Evolutionary conservation across 495 filamentous ascomycete genomes (phyloP).

Genomic region (Bryoglossum gracile): DNA sequence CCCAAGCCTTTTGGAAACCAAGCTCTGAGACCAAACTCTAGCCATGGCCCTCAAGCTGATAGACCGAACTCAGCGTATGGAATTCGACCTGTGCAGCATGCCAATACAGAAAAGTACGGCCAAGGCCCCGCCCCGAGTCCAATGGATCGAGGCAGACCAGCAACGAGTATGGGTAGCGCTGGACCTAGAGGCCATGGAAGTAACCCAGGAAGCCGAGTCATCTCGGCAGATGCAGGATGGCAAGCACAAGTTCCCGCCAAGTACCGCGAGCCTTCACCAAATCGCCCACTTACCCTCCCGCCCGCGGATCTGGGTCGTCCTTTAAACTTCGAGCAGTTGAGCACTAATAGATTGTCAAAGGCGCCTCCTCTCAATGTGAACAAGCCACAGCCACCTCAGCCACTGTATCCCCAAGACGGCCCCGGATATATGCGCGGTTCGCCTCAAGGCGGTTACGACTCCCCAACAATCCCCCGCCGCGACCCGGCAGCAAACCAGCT

Average conservation of each 20-base stretch:
- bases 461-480: conserved; percentile 12
- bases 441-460: conserved; percentile 4
- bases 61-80: conserved; percentile 63
- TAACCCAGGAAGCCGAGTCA: conserved; percentile 18
- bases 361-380: conserved; percentile 15
- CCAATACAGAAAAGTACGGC: conserved; percentile 9
- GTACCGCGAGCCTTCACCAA: conserved; percentile 25
- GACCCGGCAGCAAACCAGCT: conserved; percentile 14
- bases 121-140: conserved; percentile 2
- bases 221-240: conserved; percentile 30
- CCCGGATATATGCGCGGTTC: too few relatives aligned
- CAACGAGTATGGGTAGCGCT: conserved; percentile 23
- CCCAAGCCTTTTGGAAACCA: conserved; percentile 28
- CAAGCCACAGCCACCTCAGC: conserved; percentile 17
- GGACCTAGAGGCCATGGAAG: conserved; percentile 11
- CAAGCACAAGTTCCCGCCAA: conserved; percentile 34
- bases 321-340: conserved; percentile 11
- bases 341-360: conserved; percentile 9
- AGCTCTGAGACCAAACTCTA: conserved; percentile 32
- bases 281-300: conserved; percentile 6
- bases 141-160: conserved; percentile 13
- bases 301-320: conserved; percentile 9
- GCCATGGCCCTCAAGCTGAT: conserved; percentile 38
- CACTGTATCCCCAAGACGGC: neutral
- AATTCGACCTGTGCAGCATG: conserved; percentile 40